Base-by-base conservation (phyloP, 2,329 filamentous ascomycete genomes). In the Colletotrichum sp. region DNA sequence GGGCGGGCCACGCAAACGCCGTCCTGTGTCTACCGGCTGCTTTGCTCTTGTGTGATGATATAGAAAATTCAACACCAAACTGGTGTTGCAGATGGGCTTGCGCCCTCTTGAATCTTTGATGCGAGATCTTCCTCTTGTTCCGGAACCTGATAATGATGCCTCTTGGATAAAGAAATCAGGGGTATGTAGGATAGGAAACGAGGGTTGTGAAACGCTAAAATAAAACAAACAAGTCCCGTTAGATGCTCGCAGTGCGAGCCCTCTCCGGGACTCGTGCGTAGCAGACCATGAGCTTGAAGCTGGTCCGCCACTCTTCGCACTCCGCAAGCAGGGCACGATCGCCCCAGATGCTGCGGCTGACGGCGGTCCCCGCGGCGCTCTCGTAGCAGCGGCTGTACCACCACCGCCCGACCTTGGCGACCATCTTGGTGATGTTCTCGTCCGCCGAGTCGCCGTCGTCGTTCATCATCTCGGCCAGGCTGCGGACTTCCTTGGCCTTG, bases 331-430 rank as follows among this genome's bases (percentile, higher is more conserved):
- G 86, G 12, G 90, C 89, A 71, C 90, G 91, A 82, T 98, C 94
- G 63, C 89, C 90, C 94, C 96, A 99, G 79, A 99, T 95, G 83
- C 94, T 91, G 76, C 81, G 83, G 64, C 87, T 86, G 66, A 88
- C 83, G 36, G 87, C 83, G 75, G 75, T 44, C n/a, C 91, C 84
- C 11, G 93, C 88, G 6, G 90, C 89, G 72, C 90, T 92, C 85
- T 98, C 96, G 83, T 98, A 99, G 87, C 96, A 98, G 69, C 94
- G 92, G 12, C 92, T 95, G 85, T 98, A 99, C 97, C 97, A 99
- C 95, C 96, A 99, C 59, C 97, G 91, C 3, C 96, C 96, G 13
- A 99, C 96, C 78, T 93, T 94, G 19, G 96, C 94, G 27, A 99
- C 96, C 89, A 98, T 98, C 82, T 95, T 96, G 16, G 95, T 95